These are phyloP conservation scores for Thermomucor indicae-seudaticae DNA, from an alignment of 371 early-diverging fungal species.

Conservation along the genomic window DNA sequence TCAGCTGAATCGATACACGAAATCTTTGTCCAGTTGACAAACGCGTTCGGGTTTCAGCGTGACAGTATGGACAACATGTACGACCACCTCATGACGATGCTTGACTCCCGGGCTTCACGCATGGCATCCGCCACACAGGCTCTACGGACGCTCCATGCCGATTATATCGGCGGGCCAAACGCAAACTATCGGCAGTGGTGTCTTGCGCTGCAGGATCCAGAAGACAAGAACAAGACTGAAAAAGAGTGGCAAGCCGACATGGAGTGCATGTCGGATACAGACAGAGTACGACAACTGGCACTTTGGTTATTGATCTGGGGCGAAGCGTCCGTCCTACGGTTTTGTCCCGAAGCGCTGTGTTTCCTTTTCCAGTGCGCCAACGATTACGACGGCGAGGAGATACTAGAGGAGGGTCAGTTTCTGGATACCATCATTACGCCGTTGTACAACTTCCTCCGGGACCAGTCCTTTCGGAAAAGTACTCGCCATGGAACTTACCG, in stretches of 20 bases:
- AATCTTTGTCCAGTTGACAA: conserved; percentile 9
- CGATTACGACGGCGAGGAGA: conserved; percentile 26
- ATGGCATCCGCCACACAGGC: conserved; percentile 74
- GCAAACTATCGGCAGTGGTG: conserved; percentile 86
- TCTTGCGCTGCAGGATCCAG: conserved; percentile 66
- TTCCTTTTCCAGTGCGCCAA: conserved; percentile 77
- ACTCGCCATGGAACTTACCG: conserved; percentile 60
- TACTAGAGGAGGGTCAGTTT: conserved; percentile 61
- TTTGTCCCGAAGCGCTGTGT: conserved; percentile 75
- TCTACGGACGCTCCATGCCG: conserved; percentile 74
- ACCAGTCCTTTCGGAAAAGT: conserved; percentile 73
- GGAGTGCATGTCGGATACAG: conserved; percentile 62
- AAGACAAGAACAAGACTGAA: conserved; percentile 20
- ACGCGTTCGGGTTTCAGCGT: conserved; percentile 75
- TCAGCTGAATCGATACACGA: neutral
- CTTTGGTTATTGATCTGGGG: conserved; percentile 86
- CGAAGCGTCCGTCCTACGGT: conserved; percentile 78
- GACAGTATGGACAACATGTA: conserved; percentile 76
- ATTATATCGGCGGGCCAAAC: conserved; percentile 80
- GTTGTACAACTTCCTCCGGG: conserved; percentile 70
- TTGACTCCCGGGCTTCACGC: conserved; percentile 80
- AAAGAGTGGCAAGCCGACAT: conserved; percentile 66
- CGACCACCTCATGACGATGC: conserved; percentile 75
- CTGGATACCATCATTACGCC: conserved; percentile 67
- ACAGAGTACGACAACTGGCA: conserved; percentile 70